Evolutionary conservation across 345 rosid species (phyloP), one percentile per base, ranked within the genome.

Genomic region (Camelina sativa): DNA sequence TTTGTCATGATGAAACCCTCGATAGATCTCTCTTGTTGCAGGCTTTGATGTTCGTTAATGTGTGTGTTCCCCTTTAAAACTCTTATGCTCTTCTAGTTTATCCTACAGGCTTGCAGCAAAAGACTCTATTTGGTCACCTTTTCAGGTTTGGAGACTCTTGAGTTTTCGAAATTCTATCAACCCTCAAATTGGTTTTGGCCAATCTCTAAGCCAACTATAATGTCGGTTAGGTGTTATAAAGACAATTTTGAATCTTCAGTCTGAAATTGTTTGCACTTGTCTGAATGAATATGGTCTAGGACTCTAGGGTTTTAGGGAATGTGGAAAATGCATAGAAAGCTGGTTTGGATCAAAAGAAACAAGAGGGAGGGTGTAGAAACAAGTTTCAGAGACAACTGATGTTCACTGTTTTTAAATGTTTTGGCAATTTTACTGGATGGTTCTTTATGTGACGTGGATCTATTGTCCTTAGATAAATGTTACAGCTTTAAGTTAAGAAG

Each of bases 241-340:
- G 43, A 57, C 61, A 57, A 11, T n/a, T 57, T 57, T 57, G 16
- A 4, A 54, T 54, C 4, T 25, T 9, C 0, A 23, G 59, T 54
- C 10, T 23, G n/a, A 54, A 10, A 51, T 20, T 2, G 22, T 53
- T 32, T 54, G 37, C 17, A 6, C 47, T n/a, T 57, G 62, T 8
- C 38, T 32, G 12, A n/a, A n/a, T n/a, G n/a, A n/a, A n/a, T n/a
- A n/a, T n/a, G n/a, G n/a, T n/a, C n/a, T n/a, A n/a, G n/a, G n/a
- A n/a, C n/a, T n/a, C n/a, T n/a, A n/a, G 16, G 43, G 60, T 43
- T 15, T 44, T 19, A 22, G 9, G 65, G 48, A 46, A 80, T 80
- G 84, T 72, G 76, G 67, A 83, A 80, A 52, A 9, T 82, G 12
- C 69, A 74, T 53, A 80, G 80, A 75, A 74, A 77, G 53, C 61